phyloP scores from a whole-genome alignment of 208 protist genomes.

The Crithidia brevicula region DNA sequence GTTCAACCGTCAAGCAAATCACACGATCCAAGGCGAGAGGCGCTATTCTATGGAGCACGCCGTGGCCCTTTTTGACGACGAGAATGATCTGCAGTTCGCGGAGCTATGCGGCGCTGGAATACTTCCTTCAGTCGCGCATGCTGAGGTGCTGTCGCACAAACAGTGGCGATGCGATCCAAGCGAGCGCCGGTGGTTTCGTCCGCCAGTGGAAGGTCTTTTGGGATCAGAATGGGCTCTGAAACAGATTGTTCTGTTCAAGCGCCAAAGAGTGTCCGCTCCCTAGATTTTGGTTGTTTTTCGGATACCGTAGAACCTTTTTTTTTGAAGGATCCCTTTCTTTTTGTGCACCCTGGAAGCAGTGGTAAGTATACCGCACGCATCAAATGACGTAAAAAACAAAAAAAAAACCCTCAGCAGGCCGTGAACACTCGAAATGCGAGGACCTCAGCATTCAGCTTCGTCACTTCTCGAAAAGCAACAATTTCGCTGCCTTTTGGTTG shows the following conservation, averaged over 20 bases:
- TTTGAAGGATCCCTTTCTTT: background rate
- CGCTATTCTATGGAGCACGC: conserved; percentile 20
- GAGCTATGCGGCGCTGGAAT: conserved; percentile 41
- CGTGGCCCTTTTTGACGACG: conserved; percentile 44
- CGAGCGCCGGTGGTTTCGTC: conserved; percentile 28
- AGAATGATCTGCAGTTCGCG: conserved; percentile 45
- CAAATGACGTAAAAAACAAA: too few relatives aligned
- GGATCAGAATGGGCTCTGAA: conserved; percentile 44
- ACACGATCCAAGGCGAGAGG: background rate
- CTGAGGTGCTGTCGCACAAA: conserved; percentile 26
- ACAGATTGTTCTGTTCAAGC: conserved; percentile 43
- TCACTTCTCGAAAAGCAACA: too few relatives aligned
- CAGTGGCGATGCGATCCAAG: conserved; percentile 8
- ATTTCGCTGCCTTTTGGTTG: background rate
- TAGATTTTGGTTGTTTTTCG: conserved; percentile 17
- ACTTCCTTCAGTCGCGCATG: conserved; percentile 44
- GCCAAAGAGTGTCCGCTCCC: background rate
- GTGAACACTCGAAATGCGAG: too few relatives aligned
- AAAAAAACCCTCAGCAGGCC: too few relatives aligned
- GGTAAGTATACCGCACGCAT: too few relatives aligned
- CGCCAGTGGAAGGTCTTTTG: conserved; percentile 36
- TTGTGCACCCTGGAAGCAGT: too few relatives aligned
- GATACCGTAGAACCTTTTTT: background rate
- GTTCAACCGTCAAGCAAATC: background rate
- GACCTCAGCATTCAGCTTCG: too few relatives aligned